Evolutionary conservation across 2,329 filamentous ascomycete genomes (phyloP), one percentile per base, ranked within the genome.

Genomic region (Macrophomina pseudophaseolina): DNA sequence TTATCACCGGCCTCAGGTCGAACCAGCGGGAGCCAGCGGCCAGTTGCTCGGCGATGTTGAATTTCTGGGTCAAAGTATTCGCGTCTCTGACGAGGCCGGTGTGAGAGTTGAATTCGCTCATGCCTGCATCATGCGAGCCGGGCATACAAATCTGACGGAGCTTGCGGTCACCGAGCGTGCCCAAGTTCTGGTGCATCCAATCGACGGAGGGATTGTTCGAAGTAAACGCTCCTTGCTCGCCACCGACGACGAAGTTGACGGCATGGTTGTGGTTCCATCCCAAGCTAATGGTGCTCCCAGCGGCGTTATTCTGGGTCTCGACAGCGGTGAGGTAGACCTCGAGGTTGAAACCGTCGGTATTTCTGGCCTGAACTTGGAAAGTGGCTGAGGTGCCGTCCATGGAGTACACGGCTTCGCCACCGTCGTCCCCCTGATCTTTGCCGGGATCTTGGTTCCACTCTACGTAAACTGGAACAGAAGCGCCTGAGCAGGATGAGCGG

Each of bases 61-160:
- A 72, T 12, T 78, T 79, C 62, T 85, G 83, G 0, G 80, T 82
- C 66, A 82, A 78, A 0, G 79, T 83, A 66, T 84, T 84, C 11
- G 72, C 68, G n/a, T 73, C 72, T 18, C 73, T 73, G 3, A 79
- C 81, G 11, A 80, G 74, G 42, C 76, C 73, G 4, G 81, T 80
- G 14, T 76, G 74, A 1, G 72, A 70, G 14, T 73, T 79, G 68
- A 82, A 81, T 1, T 68, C 74, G 30, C 76, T 79, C 82, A 85
- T 85, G n/a, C 82, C 83, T 0, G 82, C 76, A 66, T 85, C 81
- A 67, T 85, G 82, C 3, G 81, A 79, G 8, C 82, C 83, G 0
- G 83, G 83, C 76, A 85, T 80, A 58, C 80, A 76, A 18, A 85
- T 75, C 35, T 84, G 78, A 62, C 80, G 79, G 0, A 85, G 71